These are phyloP conservation scores for Zygosaccharomyces gambellarensis DNA, from an alignment of 805 yeast species.

Conservation along the genomic window DNA sequence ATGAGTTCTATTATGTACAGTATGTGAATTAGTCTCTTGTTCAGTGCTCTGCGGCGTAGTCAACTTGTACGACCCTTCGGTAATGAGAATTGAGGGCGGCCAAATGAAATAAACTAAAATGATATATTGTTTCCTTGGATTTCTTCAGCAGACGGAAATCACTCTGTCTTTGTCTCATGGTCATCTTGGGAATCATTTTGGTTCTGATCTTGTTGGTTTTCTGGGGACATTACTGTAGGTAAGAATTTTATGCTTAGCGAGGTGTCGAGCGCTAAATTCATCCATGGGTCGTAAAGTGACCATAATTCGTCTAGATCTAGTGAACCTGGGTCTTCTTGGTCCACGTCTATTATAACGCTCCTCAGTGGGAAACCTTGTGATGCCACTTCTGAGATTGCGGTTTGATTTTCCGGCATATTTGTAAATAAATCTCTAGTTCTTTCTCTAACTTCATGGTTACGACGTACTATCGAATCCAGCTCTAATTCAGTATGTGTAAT, in stretches of 20 bases:
- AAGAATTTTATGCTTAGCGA: conserved; percentile 35
- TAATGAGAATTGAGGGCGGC: not conserved
- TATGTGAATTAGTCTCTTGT: not conserved
- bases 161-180: conserved; percentile 8
- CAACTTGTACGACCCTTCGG: conserved; percentile 2
- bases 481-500: conserved; percentile 18
- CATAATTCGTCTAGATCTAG: conserved; percentile 30
- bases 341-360: conserved; percentile 21
- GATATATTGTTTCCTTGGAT: not conserved
- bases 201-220: conserved; percentile 3
- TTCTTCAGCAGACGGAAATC: not conserved
- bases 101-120: not conserved
- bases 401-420: conserved; percentile 14
- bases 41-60: not conserved
- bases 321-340: conserved; percentile 18
- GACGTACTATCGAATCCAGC: conserved; percentile 10
- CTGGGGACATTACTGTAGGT: conserved; percentile 26
- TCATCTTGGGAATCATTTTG: conserved; percentile 8
- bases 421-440: conserved; percentile 14
- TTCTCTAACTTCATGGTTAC: conserved; percentile 19
- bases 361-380: conserved; percentile 14
- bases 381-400: conserved; percentile 4
- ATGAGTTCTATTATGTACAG: conserved; percentile 3
- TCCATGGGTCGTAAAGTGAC: conserved; percentile 36
- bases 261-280: conserved; percentile 33